Conservation (phyloP, 352 stramenopile genomes). For the Phytophthora ramorum region DNA sequence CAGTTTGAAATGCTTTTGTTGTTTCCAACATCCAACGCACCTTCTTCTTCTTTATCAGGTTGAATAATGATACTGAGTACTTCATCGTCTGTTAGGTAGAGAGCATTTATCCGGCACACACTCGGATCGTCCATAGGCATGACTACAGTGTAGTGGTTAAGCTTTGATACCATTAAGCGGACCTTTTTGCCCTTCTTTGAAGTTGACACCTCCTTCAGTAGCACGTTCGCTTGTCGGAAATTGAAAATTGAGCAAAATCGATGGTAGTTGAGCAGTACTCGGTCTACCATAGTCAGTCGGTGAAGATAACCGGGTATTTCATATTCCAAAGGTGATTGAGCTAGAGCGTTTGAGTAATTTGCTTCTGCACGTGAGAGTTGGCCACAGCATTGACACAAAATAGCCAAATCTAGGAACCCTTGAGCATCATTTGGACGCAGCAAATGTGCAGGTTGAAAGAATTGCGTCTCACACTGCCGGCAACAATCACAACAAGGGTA, state of each 20-base stretch:
- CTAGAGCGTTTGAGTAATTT: constrained; percentile 58
- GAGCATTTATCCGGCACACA: constrained; percentile 48
- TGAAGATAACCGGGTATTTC: constrained; percentile 63
- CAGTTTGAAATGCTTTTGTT: constrained; percentile 16
- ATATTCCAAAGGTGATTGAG: constrained; percentile 51
- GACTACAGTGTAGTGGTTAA: constrained; percentile 65
- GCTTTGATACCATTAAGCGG: constrained; percentile 57
- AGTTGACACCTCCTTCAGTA: constrained; percentile 53
- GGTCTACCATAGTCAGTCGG: constrained; percentile 62
- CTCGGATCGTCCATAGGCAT: constrained; percentile 39
- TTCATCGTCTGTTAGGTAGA: constrained; percentile 73
- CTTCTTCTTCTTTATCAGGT: constrained; percentile 2
- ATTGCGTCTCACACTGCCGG: constrained; percentile 53
- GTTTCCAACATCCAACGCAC: background rate
- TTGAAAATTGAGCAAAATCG: constrained; percentile 78
- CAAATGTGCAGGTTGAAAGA: constrained; percentile 60
- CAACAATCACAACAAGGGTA: background rate
- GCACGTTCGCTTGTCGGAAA: constrained; percentile 54
- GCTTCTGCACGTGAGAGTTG: constrained; percentile 55
- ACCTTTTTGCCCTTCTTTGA: constrained; percentile 63
- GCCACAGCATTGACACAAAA: constrained; percentile 58
- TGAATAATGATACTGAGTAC: constrained; percentile 24
- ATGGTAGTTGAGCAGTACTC: constrained; percentile 74
- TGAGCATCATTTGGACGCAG: constrained; percentile 57
- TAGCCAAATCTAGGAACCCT: constrained; percentile 57